Conservation (phyloP, 345 rosid species). For the Sisymbrium altissimum region DNA sequence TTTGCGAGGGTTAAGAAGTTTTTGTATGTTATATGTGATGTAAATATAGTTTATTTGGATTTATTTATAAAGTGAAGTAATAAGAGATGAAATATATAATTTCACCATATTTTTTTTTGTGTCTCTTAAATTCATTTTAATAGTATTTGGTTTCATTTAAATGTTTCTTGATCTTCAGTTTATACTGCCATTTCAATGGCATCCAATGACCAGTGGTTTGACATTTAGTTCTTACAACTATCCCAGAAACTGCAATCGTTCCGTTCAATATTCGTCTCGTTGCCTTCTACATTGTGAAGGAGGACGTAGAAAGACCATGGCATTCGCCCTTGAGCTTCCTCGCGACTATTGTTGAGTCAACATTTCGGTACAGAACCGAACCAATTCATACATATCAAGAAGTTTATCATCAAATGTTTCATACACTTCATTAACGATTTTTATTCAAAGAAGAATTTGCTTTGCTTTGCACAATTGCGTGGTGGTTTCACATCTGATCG, state of each 20-base stretch:
- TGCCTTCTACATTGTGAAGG: no score
- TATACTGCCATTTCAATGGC: background rate
- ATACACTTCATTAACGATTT: no score
- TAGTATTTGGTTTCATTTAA: background rate
- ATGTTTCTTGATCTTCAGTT: background rate
- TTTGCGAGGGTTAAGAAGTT: background rate
- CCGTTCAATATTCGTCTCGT: background rate
- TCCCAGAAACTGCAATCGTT: background rate
- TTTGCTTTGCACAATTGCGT: no score
- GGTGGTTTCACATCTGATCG: background rate
- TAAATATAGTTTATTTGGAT: conserved; percentile 8
- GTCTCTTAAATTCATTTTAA: background rate
- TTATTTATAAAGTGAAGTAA: background rate
- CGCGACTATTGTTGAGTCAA: no score
- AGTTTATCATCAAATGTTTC: no score
- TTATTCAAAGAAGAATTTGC: no score
- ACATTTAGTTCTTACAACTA: no score
- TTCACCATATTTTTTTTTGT: background rate
- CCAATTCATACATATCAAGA: no score
- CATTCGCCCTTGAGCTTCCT: no score
- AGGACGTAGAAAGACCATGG: no score
- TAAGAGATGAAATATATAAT: background rate
- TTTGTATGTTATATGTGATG: background rate
- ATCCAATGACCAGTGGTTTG: no score
- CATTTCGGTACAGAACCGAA: no score